These are phyloP conservation scores for Apiospora pterosperma DNA, from an alignment of 2,329 filamentous ascomycete genomes.

Conservation along the genomic window DNA sequence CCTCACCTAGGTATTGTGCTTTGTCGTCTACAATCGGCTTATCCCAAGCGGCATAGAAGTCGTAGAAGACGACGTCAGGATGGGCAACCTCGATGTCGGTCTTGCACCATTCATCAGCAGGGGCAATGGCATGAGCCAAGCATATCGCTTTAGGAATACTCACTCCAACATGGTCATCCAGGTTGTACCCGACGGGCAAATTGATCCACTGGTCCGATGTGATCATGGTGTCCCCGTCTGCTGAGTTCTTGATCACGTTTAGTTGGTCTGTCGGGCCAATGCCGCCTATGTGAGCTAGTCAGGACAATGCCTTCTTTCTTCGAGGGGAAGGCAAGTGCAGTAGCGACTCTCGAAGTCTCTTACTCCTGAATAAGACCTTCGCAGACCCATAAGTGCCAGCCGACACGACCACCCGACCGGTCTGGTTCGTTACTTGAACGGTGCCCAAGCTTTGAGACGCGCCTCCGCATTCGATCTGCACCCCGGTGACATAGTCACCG, in stretches of 20 bases:
- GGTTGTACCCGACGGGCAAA: slow-evolving; percentile 56
- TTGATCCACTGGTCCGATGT: slow-evolving; percentile 50
- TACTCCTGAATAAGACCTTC: slow-evolving; percentile 64
- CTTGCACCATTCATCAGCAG: slow-evolving; percentile 19
- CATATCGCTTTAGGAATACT: slow-evolving; percentile 7
- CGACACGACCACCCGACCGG: slow-evolving; percentile 65
- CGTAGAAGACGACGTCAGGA: slow-evolving; percentile 51
- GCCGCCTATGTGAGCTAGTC: slow-evolving; percentile 29
- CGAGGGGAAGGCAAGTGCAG: background rate
- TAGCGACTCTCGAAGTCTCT: background rate
- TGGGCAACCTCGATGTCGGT: slow-evolving; percentile 45
- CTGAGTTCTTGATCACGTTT: slow-evolving; percentile 44
- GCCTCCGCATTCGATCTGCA: slow-evolving; percentile 59
- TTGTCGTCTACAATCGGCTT: slow-evolving; percentile 41
- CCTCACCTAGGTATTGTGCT: slow-evolving; percentile 39
- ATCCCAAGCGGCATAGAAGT: slow-evolving; percentile 61
- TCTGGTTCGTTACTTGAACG: slow-evolving; percentile 54
- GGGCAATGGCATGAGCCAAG: background rate
- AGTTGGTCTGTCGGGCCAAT: slow-evolving; percentile 64
- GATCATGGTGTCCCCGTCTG: slow-evolving; percentile 50
- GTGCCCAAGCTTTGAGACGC: slow-evolving; percentile 54
- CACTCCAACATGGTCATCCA: slow-evolving; percentile 53
- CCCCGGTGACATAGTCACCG: slow-evolving; percentile 59
- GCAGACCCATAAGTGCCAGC: slow-evolving; percentile 68
- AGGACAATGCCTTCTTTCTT: slow-evolving; percentile 7